phyloP scores from a whole-genome alignment of 306 rosid species.

The Quercus parvula region DNA sequence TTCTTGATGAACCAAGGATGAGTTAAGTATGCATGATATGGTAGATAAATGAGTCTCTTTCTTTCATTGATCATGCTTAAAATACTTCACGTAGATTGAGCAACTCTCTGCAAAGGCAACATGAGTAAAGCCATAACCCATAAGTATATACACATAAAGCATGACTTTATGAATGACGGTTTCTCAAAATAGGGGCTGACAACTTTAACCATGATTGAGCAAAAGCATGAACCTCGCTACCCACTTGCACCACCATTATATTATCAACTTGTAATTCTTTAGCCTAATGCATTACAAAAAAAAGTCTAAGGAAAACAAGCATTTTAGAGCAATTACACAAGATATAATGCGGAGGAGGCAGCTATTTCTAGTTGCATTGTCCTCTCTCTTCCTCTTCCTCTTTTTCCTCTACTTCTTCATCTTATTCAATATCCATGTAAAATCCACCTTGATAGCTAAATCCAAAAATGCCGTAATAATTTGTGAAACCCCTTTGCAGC shows the following conservation, averaged over 20 bases:
- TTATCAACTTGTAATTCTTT: neutral
- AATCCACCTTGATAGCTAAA: neutral
- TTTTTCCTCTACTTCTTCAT: neutral
- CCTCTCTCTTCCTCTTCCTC: constrained; percentile 11
- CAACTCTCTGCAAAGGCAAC: neutral
- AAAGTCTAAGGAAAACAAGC: neutral
- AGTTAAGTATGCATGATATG: neutral
- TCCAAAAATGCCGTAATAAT: neutral
- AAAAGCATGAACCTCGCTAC: neutral
- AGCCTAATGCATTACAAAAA: neutral
- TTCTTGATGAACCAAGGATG: neutral
- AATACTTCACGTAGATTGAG: neutral
- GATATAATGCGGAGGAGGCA: constrained; percentile 8
- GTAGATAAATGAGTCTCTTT: neutral
- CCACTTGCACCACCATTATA: neutral
- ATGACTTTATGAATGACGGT: neutral
- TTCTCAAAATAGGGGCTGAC: neutral
- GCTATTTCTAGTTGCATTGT: neutral
- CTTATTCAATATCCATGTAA: constrained; percentile 4
- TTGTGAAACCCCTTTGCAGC: neutral
- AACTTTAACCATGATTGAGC: neutral
- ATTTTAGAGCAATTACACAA: neutral
- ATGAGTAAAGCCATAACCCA: neutral
- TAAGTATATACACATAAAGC: neutral
- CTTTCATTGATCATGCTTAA: neutral